Conservation (phyloP, 495 filamentous ascomycete species). For the Lasiosphaeria hispida region DNA sequence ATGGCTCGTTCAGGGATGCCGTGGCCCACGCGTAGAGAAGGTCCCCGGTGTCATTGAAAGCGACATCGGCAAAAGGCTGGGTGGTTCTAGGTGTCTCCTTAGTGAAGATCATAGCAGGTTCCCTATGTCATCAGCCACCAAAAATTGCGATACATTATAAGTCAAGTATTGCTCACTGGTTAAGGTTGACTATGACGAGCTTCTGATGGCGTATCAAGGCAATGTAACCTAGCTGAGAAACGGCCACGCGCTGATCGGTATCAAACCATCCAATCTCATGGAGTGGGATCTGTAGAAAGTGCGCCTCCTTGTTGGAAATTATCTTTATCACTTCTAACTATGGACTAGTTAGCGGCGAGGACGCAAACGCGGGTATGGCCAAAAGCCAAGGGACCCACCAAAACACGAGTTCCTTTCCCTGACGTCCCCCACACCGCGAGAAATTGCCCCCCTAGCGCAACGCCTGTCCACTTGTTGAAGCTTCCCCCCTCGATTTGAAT, state of each 20-base stretch:
- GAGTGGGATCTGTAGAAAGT: neutral
- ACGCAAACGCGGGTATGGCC: too few species aligned
- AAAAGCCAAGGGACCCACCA: too few species aligned
- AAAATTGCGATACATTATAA: too few species aligned
- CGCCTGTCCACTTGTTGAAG: too few species aligned
- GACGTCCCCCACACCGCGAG: neutral
- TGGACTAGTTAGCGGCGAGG: too few species aligned
- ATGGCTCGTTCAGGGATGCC: neutral
- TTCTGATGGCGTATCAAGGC: slow-evolving; percentile 1
- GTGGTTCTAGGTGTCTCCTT: neutral
- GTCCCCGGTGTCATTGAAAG: slow-evolving; percentile 2
- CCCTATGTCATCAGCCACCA: neutral
- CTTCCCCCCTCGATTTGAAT: too few species aligned
- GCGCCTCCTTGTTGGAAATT: neutral
- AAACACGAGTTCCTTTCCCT: too few species aligned
- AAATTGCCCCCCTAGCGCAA: neutral
- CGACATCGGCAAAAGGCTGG: slow-evolving; percentile 5
- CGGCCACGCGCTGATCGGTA: slow-evolving; percentile 2
- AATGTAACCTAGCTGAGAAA: neutral
- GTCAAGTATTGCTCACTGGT: neutral
- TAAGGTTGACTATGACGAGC: neutral
- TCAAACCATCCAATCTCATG: neutral
- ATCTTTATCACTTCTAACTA: neutral
- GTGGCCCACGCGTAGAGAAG: slow-evolving; percentile 8
- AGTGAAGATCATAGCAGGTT: neutral